These are phyloP conservation scores for Hymenoscyphus infarciens DNA, from an alignment of 2,329 filamentous ascomycete species.

Conservation along the genomic window DNA sequence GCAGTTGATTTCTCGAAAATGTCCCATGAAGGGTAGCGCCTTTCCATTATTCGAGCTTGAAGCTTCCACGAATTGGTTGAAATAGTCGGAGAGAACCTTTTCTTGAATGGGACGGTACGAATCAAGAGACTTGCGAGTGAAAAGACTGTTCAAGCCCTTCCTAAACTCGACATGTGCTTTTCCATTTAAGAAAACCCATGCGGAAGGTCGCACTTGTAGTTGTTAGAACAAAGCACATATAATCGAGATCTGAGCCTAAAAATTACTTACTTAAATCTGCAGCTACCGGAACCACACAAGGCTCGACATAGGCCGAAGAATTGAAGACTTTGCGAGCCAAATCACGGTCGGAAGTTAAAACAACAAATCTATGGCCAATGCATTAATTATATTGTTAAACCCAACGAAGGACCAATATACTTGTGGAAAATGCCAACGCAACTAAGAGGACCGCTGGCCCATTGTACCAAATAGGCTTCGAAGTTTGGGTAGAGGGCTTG, in stretches of 20 bases:
- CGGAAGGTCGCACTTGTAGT: background rate
- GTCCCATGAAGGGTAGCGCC: conserved; percentile 64
- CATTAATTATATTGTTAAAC: background rate
- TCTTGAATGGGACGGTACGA: conserved; percentile 72
- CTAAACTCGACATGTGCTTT: conserved; percentile 75
- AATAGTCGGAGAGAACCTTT: conserved; percentile 68
- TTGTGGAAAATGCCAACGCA: conserved; percentile 86
- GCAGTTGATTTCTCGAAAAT: conserved; percentile 75
- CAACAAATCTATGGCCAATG: conserved; percentile 52
- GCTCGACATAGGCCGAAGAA: conserved; percentile 69
- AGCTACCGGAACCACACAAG: conserved; percentile 73
- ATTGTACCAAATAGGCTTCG: conserved; percentile 69
- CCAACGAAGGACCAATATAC: conserved; percentile 31
- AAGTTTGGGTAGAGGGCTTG: conserved; percentile 73
- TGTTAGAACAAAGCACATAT: background rate
- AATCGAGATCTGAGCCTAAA: conserved; percentile 58
- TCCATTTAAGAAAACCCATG: conserved; percentile 75
- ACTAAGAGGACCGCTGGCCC: conserved; percentile 73
- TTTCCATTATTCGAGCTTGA: conserved; percentile 47
- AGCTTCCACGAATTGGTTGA: conserved; percentile 61
- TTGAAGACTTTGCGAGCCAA: conserved; percentile 81
- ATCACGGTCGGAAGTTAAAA: conserved; percentile 73
- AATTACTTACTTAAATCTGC: conserved; percentile 52
- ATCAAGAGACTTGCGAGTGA: conserved; percentile 68
- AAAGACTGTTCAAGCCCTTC: conserved; percentile 69